phyloP scores from a whole-genome alignment of 2,329 filamentous ascomycete genomes.

The Tolypocladium paradoxum region DNA sequence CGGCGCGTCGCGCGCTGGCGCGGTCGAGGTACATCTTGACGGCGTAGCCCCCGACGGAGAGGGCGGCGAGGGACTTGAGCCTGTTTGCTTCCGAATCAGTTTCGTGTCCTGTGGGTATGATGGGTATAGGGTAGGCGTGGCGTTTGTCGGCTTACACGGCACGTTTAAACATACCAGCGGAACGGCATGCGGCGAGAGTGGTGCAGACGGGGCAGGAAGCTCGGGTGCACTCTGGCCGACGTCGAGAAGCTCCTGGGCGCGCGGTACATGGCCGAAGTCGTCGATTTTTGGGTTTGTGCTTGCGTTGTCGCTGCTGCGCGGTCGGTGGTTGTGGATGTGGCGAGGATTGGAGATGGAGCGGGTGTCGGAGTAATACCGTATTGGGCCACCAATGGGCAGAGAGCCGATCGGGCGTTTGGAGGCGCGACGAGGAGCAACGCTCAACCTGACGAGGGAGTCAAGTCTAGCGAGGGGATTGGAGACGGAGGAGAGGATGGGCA shows the following conservation, averaged over 20 bases:
- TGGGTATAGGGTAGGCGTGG: not conserved
- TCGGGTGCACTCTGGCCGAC: constrained; percentile 21
- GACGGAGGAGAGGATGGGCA: not conserved
- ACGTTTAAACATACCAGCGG: constrained; percentile 17
- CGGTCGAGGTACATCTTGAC: constrained; percentile 21
- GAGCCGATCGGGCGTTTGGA: too few relatives aligned
- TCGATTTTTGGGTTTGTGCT: not conserved
- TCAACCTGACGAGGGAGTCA: not conserved
- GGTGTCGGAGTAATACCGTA: not conserved
- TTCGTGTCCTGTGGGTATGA: too few relatives aligned
- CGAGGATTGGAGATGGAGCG: not conserved
- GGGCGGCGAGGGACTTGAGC: constrained; percentile 12
- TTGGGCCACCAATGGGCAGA: not conserved
- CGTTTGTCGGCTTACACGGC: not conserved
- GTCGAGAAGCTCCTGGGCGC: constrained; percentile 20
- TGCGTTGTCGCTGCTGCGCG: not conserved
- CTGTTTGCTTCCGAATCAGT: too few relatives aligned
- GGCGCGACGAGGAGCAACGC: not conserved
- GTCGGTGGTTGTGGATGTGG: not conserved
- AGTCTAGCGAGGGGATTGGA: not conserved
- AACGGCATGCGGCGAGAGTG: constrained; percentile 17
- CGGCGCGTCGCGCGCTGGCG: constrained; percentile 14
- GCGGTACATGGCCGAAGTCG: constrained; percentile 3
- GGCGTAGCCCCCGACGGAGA: constrained; percentile 23
- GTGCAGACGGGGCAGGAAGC: constrained; percentile 20